Conservation (phyloP, 2,329 filamentous ascomycete genomes). For the Stagonosporopsis chrysanthemi region DNA sequence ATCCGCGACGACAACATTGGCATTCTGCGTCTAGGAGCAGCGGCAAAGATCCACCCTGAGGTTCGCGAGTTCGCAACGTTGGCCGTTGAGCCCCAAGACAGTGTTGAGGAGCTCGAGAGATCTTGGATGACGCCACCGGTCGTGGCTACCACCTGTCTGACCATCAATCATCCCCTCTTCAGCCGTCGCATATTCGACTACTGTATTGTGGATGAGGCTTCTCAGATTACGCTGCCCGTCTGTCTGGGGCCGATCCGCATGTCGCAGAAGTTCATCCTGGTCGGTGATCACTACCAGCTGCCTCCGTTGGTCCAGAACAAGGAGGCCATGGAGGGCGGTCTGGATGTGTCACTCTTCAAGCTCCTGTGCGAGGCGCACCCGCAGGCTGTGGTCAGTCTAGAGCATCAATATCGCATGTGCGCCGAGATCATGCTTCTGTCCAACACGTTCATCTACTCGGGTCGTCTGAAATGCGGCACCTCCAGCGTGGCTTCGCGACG, state of each 20-base stretch:
- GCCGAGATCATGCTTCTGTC: conserved; percentile 95
- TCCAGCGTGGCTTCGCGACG: conserved; percentile 73
- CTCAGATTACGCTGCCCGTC: conserved; percentile 94
- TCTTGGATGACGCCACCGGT: conserved; percentile 87
- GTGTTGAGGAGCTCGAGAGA: conserved; percentile 81
- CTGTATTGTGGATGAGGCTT: conserved; percentile 97
- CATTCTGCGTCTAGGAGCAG: conserved; percentile 83
- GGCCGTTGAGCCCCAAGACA: conserved; percentile 74
- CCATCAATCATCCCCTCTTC: conserved; percentile 89
- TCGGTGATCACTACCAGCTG: conserved; percentile 95
- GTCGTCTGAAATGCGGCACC: conserved; percentile 87
- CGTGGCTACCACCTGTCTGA: conserved; percentile 93
- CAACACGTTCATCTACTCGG: conserved; percentile 92
- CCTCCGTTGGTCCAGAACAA: conserved; percentile 94
- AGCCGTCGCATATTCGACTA: conserved; percentile 92
- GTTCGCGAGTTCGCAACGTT: conserved; percentile 86
- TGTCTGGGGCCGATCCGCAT: conserved; percentile 93
- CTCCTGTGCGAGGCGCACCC: conserved; percentile 89
- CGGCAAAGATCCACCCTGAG: conserved; percentile 85
- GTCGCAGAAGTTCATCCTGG: conserved; percentile 90
- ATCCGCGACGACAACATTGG: conserved; percentile 79
- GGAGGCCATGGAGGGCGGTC: conserved; percentile 80
- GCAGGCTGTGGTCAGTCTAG: conserved; percentile 84
- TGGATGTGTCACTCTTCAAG: conserved; percentile 95
- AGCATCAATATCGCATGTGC: conserved; percentile 98